phyloP scores from a whole-genome alignment of 345 rosid genomes.

The Laguncularia racemosa region DNA sequence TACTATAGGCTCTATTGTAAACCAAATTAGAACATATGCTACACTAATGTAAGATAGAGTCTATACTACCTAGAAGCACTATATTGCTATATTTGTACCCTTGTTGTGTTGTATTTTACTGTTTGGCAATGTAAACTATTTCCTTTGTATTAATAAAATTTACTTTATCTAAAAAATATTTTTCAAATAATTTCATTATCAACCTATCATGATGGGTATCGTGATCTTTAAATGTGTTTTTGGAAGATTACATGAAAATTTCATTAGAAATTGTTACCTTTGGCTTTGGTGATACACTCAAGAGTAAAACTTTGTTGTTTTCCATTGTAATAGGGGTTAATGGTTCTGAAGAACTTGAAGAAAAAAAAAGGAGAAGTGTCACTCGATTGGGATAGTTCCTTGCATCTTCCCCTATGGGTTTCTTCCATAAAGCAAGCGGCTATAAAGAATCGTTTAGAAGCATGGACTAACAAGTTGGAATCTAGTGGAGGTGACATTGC shows the following conservation, averaged over 20 bases:
- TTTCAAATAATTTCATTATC: too few relatives aligned
- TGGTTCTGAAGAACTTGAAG: constrained; percentile 13
- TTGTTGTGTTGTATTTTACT: too few relatives aligned
- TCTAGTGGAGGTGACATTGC: constrained; percentile 82
- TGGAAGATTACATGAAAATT: background rate
- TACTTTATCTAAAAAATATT: too few relatives aligned
- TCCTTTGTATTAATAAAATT: too few relatives aligned
- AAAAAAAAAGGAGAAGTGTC: constrained; percentile 13
- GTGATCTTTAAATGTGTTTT: too few relatives aligned
- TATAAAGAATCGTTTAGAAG: constrained; percentile 57
- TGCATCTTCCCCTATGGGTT: constrained; percentile 94
- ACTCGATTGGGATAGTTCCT: constrained; percentile 68
- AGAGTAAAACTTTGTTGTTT: background rate
- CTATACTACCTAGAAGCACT: too few relatives aligned
- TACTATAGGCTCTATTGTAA: too few relatives aligned
- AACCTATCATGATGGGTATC: too few relatives aligned
- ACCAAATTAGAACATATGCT: too few relatives aligned
- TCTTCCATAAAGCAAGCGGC: constrained; percentile 61
- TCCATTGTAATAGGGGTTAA: constrained; percentile 17
- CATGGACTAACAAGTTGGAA: constrained; percentile 65
- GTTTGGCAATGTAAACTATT: too few relatives aligned
- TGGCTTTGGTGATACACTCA: background rate
- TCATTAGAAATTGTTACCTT: background rate
- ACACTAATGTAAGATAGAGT: too few relatives aligned
- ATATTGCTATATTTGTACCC: too few relatives aligned